Conservation (phyloP, 2,329 filamentous ascomycete species). For the Sclerotinia sclerotiorum region DNA sequence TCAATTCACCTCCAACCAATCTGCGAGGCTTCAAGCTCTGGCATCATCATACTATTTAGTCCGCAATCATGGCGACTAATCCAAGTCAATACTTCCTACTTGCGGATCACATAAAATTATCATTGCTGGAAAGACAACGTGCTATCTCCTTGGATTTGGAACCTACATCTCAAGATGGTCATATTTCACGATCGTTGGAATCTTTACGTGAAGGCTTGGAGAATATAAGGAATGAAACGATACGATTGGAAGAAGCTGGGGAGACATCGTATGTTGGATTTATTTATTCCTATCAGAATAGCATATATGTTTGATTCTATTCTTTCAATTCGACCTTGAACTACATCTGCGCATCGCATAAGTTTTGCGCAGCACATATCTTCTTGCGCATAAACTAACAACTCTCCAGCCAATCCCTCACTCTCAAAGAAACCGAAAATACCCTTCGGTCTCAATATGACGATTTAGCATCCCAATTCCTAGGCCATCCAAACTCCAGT, state of each 20-base stretch:
- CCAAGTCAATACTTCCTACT: constrained; percentile 83
- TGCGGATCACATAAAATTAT: constrained; percentile 95
- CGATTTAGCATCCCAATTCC: constrained; percentile 78
- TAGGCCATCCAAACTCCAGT: constrained; percentile 57
- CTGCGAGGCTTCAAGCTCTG: constrained; percentile 4
- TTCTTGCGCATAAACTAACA: constrained; percentile 10
- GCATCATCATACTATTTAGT: neutral
- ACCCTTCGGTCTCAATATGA: constrained; percentile 71
- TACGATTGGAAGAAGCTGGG: constrained; percentile 61
- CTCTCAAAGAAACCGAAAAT: constrained; percentile 63
- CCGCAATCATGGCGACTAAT: constrained; percentile 50
- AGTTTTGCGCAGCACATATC: neutral
- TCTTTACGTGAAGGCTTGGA: constrained; percentile 80
- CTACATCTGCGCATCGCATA: constrained; percentile 3
- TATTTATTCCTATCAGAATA: neutral
- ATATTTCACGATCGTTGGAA: constrained; percentile 85
- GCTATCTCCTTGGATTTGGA: constrained; percentile 78
- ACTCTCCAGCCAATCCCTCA: constrained; percentile 43
- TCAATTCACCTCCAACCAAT: neutral
- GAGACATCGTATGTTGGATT: constrained; percentile 57
- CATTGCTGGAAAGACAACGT: constrained; percentile 85
- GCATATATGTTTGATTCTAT: neutral
- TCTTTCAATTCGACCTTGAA: neutral
- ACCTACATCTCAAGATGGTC: constrained; percentile 71
- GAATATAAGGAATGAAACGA: constrained; percentile 62